These are phyloP conservation scores for Staphylotrichum longicolle DNA, from an alignment of 495 filamentous ascomycete species.

Conservation along the genomic window DNA sequence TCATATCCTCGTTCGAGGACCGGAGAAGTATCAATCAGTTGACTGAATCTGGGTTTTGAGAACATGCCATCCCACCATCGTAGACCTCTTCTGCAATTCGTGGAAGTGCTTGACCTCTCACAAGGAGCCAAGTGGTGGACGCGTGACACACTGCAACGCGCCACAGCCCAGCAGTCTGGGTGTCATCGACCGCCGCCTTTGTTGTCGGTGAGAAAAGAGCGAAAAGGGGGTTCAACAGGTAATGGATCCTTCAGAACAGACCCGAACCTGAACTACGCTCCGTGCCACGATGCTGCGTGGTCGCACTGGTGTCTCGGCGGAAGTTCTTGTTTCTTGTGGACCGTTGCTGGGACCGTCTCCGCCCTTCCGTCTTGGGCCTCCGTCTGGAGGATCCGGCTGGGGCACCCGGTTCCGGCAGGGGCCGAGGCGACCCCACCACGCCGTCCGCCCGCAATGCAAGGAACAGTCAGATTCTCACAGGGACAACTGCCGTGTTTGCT, in stretches of 20 bases:
- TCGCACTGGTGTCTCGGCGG: neutral
- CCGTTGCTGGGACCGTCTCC: neutral
- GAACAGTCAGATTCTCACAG: conserved; percentile 19
- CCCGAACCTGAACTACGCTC: no score
- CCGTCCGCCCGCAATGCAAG: conserved; percentile 12
- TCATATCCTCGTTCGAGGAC: no score
- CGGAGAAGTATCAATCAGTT: no score
- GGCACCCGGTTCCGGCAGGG: conserved; percentile 18
- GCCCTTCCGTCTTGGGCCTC: conserved; percentile 2
- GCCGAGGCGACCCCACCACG: conserved; percentile 18
- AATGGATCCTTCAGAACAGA: no score
- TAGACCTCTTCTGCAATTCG: neutral
- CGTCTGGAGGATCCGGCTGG: neutral
- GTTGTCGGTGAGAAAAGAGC: neutral
- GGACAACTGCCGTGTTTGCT: conserved; percentile 14
- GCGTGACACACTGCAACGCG: conserved; percentile 22
- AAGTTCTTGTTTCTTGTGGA: neutral
- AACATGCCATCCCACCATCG: no score
- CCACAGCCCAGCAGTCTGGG: conserved; percentile 23
- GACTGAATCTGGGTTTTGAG: no score
- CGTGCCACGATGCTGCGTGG: neutral
- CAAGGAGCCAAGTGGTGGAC: conserved; percentile 33
- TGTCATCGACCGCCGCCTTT: conserved; percentile 12
- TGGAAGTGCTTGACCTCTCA: conserved; percentile 31
- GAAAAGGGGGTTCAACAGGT: neutral